Base-by-base conservation (phyloP, 164 flowering plant species). In the Buxus sempervirens region DNA sequence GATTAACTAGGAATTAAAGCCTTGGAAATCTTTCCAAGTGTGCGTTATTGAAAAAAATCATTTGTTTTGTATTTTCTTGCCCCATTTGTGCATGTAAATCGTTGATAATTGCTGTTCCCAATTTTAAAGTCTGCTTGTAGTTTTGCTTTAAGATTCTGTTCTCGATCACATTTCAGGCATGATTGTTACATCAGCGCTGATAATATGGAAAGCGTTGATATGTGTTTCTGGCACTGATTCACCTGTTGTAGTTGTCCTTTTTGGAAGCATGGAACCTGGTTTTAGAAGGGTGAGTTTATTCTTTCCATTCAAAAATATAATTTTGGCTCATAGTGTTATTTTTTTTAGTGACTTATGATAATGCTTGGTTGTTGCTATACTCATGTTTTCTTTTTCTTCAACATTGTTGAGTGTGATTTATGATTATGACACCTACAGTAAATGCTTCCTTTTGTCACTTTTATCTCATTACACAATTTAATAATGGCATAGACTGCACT, bases 261-360 rank as follows among this genome's bases (percentile, higher is more conserved):
- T 90, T 65, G 96, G 83, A 69, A 88, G 96, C 73, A 90, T 90
- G 96, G 96, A 90, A 75, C 90, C 92, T 64, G 96, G 96, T 36
- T 88, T 88, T 70, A 84, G 88, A 79, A 79, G 92, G 84, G 96
- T 88, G 77, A 73, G 78, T 60, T 59, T 24, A 9, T 62, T 21
- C 24, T 42, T 66, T 26, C 16, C 24, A 23, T 27, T 58, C 18
- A 27, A 58, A 32, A 26, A 26, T 19, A 16, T 15, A 14, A 58
- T 1, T 58, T 19, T 58, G n/a, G 26, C 13, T 15, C 6, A 4
- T 27, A 0, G 23, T 28, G 16, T 38, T 14, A 18, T 41, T n/a
- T 13, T 1, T n/a, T 66, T 7, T 9, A n/a, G 14, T 10, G 26
- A 15, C 26, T 27, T 19, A 54, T 21, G 9, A 19, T 54, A n/a